phyloP scores from a whole-genome alignment of 2,329 filamentous ascomycete species.

The Rhynchosporium agropyri region DNA sequence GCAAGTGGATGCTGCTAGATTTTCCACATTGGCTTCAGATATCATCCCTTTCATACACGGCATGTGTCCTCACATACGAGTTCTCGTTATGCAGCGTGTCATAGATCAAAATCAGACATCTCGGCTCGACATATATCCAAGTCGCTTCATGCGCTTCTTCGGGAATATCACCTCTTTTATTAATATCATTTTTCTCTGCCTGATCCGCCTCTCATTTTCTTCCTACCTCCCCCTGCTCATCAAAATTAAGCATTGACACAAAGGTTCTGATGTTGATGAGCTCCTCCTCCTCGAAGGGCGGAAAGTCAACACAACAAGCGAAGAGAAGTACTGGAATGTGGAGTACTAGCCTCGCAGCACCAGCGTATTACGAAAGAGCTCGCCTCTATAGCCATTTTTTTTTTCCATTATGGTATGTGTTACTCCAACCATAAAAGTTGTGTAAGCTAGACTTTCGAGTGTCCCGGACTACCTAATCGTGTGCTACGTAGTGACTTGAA shows the following conservation, averaged over 20 bases:
- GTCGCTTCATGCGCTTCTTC: not conserved
- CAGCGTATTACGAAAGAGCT: too few species aligned
- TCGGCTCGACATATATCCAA: not conserved
- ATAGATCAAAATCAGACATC: not conserved
- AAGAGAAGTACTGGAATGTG: too few species aligned
- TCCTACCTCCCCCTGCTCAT: too few species aligned
- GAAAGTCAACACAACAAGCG: too few species aligned
- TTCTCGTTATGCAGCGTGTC: not conserved
- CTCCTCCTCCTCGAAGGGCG: too few species aligned
- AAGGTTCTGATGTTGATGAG: too few species aligned
- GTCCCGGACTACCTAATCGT: not conserved
- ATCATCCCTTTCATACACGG: not conserved
- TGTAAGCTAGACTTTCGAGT: not conserved
- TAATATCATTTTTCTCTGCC: not conserved
- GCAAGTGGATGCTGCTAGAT: too few species aligned
- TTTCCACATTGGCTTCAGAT: not conserved
- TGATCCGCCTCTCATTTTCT: not conserved
- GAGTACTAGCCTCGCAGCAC: too few species aligned
- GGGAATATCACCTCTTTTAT: not conserved
- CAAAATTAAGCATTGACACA: too few species aligned
- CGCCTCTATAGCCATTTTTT: too few species aligned
- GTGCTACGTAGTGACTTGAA: conserved; percentile 4
- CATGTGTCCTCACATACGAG: not conserved
- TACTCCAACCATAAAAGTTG: not conserved
- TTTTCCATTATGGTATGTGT: too few species aligned